Evolutionary conservation across 208 protist genomes (phyloP).

Genomic region (Acanthamoeba triangularis): DNA sequence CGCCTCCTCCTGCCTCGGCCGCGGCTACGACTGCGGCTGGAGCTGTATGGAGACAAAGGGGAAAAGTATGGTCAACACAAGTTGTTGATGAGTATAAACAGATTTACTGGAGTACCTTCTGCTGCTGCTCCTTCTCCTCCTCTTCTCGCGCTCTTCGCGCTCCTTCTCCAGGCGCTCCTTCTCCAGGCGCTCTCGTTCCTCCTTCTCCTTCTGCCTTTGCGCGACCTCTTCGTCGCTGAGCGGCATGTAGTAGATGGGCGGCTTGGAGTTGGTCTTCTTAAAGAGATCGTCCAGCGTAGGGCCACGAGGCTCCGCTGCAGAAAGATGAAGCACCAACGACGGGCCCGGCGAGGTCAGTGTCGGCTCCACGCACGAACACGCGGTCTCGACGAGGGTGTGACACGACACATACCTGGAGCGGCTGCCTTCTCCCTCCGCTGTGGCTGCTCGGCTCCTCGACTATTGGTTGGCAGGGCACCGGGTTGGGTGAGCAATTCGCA

Average conservation of each 20-base stretch:
- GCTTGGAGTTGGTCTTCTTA: slow-evolving; percentile 62
- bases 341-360: neutral
- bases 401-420: neutral
- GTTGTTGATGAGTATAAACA: neutral
- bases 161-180: slow-evolving; percentile 22
- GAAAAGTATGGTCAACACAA: neutral
- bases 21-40: slow-evolving; percentile 2
- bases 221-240: slow-evolving; percentile 68
- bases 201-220: slow-evolving; percentile 65
- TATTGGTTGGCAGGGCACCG: neutral
- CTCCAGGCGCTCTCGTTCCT: slow-evolving; percentile 50
- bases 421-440: slow-evolving; percentile 6
- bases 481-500: neutral
- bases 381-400: neutral
- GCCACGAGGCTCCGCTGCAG: neutral
- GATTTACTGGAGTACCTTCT: neutral
- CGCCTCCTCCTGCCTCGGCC: neutral
- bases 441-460: neutral
- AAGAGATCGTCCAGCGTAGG: slow-evolving; percentile 74
- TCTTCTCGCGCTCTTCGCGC: slow-evolving; percentile 42
- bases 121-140: slow-evolving; percentile 35
- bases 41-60: neutral
- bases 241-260: slow-evolving; percentile 66
- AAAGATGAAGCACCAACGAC: neutral
- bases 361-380: neutral